These are phyloP conservation scores for Trichoderma aggressivum DNA, from an alignment of 2,329 filamentous ascomycete species.

Conservation along the genomic window DNA sequence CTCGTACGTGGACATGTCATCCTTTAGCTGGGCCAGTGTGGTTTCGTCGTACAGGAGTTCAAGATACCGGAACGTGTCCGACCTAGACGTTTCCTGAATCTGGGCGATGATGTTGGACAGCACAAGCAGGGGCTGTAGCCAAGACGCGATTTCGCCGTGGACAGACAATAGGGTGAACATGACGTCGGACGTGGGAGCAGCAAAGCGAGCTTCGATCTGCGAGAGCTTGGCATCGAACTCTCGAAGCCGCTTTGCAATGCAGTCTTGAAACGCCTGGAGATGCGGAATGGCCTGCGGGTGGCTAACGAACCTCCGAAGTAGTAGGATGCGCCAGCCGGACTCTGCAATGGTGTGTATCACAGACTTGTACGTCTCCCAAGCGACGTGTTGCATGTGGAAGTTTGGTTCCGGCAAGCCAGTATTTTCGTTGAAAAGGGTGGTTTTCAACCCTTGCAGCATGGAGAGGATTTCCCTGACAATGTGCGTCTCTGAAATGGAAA, in stretches of 20 bases:
- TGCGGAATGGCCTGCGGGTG: conserved; percentile 51
- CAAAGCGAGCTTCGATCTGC: conserved; percentile 56
- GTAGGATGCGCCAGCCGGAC: conserved; percentile 42
- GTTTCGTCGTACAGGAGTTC: conserved; percentile 73
- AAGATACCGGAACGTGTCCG: conserved; percentile 67
- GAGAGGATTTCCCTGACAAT: conserved; percentile 74
- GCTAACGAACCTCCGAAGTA: conserved; percentile 45
- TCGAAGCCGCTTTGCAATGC: conserved; percentile 54
- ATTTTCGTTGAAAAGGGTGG: conserved; percentile 60
- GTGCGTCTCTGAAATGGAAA: conserved; percentile 65
- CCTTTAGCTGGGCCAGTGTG: conserved; percentile 66
- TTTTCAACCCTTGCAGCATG: conserved; percentile 78
- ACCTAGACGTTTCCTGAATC: conserved; percentile 47
- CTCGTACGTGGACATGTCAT: conserved; percentile 58
- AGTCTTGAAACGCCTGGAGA: conserved; percentile 68
- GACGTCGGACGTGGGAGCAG: conserved; percentile 50
- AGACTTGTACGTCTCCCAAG: conserved; percentile 49
- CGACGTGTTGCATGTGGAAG: conserved; percentile 48
- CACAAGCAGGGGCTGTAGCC: conserved; percentile 53
- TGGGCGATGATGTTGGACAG: conserved; percentile 61
- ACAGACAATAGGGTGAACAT: conserved; percentile 66
- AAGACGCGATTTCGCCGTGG: conserved; percentile 52
- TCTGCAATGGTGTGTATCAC: conserved; percentile 47
- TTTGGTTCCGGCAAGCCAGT: conserved; percentile 37
- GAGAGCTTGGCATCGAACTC: conserved; percentile 59